These are phyloP conservation scores for Aspergillus cejpii DNA, from an alignment of 2,329 filamentous ascomycete species.

Conservation along the genomic window DNA sequence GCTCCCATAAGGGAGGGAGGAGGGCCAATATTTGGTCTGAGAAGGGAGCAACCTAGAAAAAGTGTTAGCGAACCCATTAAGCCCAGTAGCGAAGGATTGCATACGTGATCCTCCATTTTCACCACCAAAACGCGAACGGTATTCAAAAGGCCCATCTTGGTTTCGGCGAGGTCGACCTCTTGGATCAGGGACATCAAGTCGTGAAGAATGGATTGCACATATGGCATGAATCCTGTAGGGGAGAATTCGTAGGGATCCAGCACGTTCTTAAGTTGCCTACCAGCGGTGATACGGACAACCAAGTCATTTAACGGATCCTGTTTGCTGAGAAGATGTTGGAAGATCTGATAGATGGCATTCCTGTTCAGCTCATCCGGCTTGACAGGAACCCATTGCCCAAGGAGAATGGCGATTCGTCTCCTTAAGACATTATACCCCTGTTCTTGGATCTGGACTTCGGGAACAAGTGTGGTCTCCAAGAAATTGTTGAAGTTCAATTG, in stretches of 20 bases:
- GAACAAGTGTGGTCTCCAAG: slow-evolving; percentile 64
- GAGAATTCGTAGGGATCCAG: slow-evolving; percentile 80
- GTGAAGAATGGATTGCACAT: slow-evolving; percentile 64
- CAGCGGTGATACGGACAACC: slow-evolving; percentile 86
- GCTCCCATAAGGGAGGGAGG: slow-evolving; percentile 76
- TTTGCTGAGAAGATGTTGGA: slow-evolving; percentile 73
- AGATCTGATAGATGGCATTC: slow-evolving; percentile 77
- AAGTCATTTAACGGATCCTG: slow-evolving; percentile 76
- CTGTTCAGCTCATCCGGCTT: slow-evolving; percentile 63
- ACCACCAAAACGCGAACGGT: slow-evolving; percentile 76
- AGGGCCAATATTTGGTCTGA: slow-evolving; percentile 76
- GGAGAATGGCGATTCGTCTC: slow-evolving; percentile 77
- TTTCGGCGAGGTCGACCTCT: slow-evolving; percentile 75
- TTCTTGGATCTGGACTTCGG: slow-evolving; percentile 65
- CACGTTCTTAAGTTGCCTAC: slow-evolving; percentile 71
- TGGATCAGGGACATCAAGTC: slow-evolving; percentile 70
- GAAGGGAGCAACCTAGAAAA: slow-evolving; percentile 51
- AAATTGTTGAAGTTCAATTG: slow-evolving; percentile 79
- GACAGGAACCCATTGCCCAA: slow-evolving; percentile 83
- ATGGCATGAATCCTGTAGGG: slow-evolving; percentile 66
- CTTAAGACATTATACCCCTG: slow-evolving; percentile 73
- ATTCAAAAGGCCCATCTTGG: slow-evolving; percentile 81
- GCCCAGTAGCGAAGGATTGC: slow-evolving; percentile 10
- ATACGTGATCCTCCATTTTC: slow-evolving; percentile 67
- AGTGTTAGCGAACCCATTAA: slow-evolving; percentile 5